Evolutionary conservation across 768 basidiomycete genomes (phyloP).

Genomic region (Termitomyces sp.): DNA sequence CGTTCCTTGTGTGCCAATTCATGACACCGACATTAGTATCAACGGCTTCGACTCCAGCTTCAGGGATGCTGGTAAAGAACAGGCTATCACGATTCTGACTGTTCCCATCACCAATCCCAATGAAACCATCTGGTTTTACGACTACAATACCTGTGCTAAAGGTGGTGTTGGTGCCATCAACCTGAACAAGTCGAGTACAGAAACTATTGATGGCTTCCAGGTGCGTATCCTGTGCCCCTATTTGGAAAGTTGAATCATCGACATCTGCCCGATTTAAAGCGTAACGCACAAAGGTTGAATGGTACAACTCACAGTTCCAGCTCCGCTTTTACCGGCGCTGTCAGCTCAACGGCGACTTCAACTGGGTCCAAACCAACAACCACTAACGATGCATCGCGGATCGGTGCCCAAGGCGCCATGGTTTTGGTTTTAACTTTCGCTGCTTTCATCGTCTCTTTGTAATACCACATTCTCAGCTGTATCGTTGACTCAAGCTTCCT

Average conservation of each 20-base stretch:
- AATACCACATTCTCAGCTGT: background rate
- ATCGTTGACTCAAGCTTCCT: background rate
- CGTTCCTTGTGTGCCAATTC: conserved; percentile 46
- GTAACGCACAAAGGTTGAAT: conserved; percentile 52
- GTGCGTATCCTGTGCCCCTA: conserved; percentile 9
- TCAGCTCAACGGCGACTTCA: conserved; percentile 1
- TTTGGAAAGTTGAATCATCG: background rate
- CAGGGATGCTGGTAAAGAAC: conserved; percentile 42
- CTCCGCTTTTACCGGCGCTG: background rate
- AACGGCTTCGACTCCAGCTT: conserved; percentile 57
- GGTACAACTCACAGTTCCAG: conserved; percentile 29
- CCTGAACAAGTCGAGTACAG: conserved; percentile 35
- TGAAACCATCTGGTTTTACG: conserved; percentile 56
- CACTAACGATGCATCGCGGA: conserved; percentile 2
- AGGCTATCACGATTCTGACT: conserved; percentile 36
- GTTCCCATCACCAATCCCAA: conserved; percentile 39
- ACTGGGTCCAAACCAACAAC: conserved; percentile 8
- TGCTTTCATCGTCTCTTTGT: background rate
- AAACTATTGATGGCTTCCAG: conserved; percentile 39
- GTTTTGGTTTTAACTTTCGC: background rate
- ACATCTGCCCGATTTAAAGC: conserved; percentile 22
- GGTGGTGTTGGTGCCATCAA: conserved; percentile 64
- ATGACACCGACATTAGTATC: conserved; percentile 38
- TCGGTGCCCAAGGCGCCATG: background rate
- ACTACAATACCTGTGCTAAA: conserved; percentile 43